Base-by-base conservation (phyloP, 306 rosid genomes). In the Trichosanthes cucumerina region DNA sequence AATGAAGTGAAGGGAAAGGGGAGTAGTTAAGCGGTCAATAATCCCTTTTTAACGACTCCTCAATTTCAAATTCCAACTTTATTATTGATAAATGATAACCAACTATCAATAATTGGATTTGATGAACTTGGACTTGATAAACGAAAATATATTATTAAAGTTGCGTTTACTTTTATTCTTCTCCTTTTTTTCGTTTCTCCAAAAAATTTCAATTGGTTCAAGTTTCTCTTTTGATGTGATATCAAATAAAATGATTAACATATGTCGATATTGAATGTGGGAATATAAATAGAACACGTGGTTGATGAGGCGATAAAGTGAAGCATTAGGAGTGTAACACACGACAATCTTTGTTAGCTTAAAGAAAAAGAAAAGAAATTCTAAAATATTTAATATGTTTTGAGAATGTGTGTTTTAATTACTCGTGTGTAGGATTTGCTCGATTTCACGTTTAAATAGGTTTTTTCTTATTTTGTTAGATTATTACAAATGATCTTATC, bases 1-100 rank as follows among this genome's bases (percentile, higher is more conserved):
- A 66, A 66, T 3, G 3, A 11, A 69, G 9, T n/a, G 52, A 38
- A 38, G 10, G 31, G 75, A 39, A 41, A 4, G 28, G 36, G 12
- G 70, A 15, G 75, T 69, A 0, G 75, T 21, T 70, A 43, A 70
- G 38, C 21, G 4, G 76, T 70, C 76, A 41, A 70, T 70, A 44
- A 70, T 70, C 76, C 34, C 54, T 41, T 70, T 70, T 21, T 70
- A 43, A 70, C 54, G 56, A 21, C 76, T 70, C 76, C 54, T 65
- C 73, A 36, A n/a, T 69, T 23, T 19, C 46, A 41, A 69, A 68
- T 14, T 21, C 33, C 31, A 68, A 41, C 23, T 64, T 33, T 6
- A 33, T 64, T 64, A 64, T 64, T 64, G 6, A 18, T 24, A 70
- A 70, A 38, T 70, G n/a, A n/a, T n/a, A 70, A 43, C 44, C 2